These are phyloP conservation scores for Pterocarpus santalinus DNA, from an alignment of 306 rosid species.

Conservation along the genomic window DNA sequence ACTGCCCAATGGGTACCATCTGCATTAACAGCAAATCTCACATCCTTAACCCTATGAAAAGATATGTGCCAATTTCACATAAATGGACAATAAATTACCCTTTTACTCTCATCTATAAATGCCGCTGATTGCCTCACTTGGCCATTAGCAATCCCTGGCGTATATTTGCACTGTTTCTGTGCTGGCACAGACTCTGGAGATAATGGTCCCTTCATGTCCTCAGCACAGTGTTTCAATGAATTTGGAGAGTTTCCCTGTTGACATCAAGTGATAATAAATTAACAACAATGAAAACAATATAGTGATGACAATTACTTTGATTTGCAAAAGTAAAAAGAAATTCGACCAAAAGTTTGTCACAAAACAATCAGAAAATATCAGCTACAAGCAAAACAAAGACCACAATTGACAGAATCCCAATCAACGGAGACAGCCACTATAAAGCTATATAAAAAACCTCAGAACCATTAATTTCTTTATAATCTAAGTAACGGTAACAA, in stretches of 20 bases:
- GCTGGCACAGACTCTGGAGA: conserved; percentile 89
- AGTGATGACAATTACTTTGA: conserved; percentile 30
- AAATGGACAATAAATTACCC: conserved; percentile 60
- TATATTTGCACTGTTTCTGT: conserved; percentile 86
- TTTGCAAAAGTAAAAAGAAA: conserved; percentile 26
- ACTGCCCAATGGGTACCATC: conserved; percentile 93
- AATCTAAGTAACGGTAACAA: neutral
- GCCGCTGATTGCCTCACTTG: conserved; percentile 75
- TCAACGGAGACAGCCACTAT: neutral
- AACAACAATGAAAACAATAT: conserved; percentile 2
- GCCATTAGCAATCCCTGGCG: conserved; percentile 89
- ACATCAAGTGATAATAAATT: conserved; percentile 47
- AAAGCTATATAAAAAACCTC: conserved; percentile 8
- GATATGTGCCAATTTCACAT: conserved; percentile 32
- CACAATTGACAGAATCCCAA: neutral
- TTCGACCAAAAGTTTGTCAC: neutral
- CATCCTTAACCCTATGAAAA: conserved; percentile 45
- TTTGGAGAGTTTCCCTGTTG: conserved; percentile 71
- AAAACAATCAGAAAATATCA: neutral
- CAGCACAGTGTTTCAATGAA: conserved; percentile 71
- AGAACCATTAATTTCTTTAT: neutral
- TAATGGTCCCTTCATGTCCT: conserved; percentile 68
- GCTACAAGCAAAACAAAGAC: conserved; percentile 1
- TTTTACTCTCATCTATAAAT: conserved; percentile 75
- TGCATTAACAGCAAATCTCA: conserved; percentile 53